Base-by-base conservation (phyloP, 352 stramenopile species). In the Globisporangium canariense region DNA sequence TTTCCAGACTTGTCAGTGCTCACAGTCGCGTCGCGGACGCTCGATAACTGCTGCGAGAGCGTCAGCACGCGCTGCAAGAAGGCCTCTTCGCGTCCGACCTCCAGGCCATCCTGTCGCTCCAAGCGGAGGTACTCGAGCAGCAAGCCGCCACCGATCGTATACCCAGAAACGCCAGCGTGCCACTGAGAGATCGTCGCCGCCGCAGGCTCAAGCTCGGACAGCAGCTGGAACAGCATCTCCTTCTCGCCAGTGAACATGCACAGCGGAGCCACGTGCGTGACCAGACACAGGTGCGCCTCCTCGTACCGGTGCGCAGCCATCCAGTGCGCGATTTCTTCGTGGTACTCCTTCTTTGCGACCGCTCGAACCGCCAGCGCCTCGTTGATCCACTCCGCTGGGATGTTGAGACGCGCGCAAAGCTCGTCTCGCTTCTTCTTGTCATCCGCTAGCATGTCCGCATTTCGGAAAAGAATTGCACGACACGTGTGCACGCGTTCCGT, bases 261-360 rank as follows among this genome's bases (percentile, higher is more conserved):
- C 6, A 63, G 64, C 57, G 82, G 74, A 1, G 83, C 83, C 30
- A 94, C 74, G 58, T 86, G 74, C 11, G 69, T 71, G 47, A 89
- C 72, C 2, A 94, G 53, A 14, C 79, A 83, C 30, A 70, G 64
- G 64, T 94, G 86, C 34, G 86, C 86, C 58, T 80, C 72, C 55
- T 90, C 79, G 34, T 76, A 93, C 38, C 73, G 71, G 11, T 67
- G 72, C 18, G 83, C 80, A 43, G 76, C 74, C 56, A 93, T 87
- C 80, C 81, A 93, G 64, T 91, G 77, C 18, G 79, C 79, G 64
- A 93, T 89, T 70, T 89, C 83, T 22, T 87, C 74, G 43, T 83
- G 77, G 49, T 74, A 74, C 46, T 86, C 75, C 47, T 72, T 73
- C 62, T 79, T 81, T 28, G 62, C 68, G 4, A 82, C 70, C 8